Conservation (phyloP, 208 protist species). For the Trichomonas tenax region DNA sequence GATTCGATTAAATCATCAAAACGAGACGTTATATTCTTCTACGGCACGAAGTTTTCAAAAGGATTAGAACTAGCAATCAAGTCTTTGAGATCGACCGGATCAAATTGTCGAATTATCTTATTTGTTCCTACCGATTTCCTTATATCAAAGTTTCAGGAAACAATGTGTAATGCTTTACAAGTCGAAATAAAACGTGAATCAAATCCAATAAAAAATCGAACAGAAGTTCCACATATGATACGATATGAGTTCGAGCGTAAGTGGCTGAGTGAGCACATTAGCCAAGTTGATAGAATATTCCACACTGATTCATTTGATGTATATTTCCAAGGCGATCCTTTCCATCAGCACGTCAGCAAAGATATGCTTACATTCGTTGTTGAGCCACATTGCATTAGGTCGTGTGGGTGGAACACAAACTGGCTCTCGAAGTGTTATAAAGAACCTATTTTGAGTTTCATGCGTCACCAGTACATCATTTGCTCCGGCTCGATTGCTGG, state of each 20-base stretch:
- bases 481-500: not conserved
- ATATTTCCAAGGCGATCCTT: constrained; percentile 9
- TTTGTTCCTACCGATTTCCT: not conserved
- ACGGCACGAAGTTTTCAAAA: not conserved
- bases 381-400: not conserved
- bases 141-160: not conserved
- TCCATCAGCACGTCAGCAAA: not conserved
- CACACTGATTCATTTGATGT: constrained; percentile 4
- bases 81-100: not conserved
- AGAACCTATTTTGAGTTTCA: no score
- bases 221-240: not conserved
- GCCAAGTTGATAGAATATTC: not conserved
- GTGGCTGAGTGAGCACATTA: not conserved
- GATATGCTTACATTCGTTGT: not conserved
- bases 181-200: not conserved
- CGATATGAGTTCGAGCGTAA: not conserved
- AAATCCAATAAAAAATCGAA: not conserved
- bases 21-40: not conserved
- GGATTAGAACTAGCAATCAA: not conserved
- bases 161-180: not conserved
- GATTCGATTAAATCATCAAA: not conserved
- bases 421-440: not conserved
- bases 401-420: not conserved
- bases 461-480: not conserved
- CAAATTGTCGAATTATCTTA: not conserved